Conservation (phyloP, 257 asterid genomes). For the Petunia secreta region DNA sequence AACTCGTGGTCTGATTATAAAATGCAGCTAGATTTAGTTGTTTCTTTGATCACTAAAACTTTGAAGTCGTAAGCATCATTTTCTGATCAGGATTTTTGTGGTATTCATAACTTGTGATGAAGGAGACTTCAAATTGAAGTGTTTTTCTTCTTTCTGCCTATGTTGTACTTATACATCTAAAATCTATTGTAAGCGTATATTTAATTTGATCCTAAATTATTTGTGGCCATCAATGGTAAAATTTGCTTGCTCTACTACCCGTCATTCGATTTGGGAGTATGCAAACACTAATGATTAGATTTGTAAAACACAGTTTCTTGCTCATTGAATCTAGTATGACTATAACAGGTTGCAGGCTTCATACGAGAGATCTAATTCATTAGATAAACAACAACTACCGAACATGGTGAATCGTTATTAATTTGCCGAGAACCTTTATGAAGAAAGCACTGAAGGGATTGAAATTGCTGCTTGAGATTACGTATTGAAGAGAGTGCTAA, state of each 20-base stretch:
- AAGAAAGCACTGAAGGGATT: not conserved
- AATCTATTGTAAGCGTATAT: not conserved
- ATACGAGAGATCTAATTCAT: not conserved
- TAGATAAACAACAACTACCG: too few species aligned
- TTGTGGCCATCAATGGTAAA: not conserved
- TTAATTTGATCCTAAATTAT: constrained; percentile 17
- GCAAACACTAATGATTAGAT: not conserved
- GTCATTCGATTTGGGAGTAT: not conserved
- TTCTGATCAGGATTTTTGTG: not conserved
- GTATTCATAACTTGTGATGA: not conserved
- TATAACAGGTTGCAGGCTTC: not conserved
- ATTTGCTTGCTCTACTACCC: not conserved
- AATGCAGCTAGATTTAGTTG: not conserved
- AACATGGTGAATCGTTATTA: not conserved
- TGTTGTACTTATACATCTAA: not conserved
- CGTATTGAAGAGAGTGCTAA: constrained; percentile 8
- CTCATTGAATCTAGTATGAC: constrained; percentile 2
- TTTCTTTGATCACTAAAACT: constrained; percentile 4
- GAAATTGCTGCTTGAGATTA: not conserved
- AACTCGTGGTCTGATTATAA: not conserved
- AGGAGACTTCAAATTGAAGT: constrained; percentile 5
- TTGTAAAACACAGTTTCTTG: constrained; percentile 5
- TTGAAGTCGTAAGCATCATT: not conserved
- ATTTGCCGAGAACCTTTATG: not conserved
- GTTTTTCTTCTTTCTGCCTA: not conserved